These are phyloP conservation scores for Acacia confusa DNA, from an alignment of 306 rosid species.

Conservation along the genomic window DNA sequence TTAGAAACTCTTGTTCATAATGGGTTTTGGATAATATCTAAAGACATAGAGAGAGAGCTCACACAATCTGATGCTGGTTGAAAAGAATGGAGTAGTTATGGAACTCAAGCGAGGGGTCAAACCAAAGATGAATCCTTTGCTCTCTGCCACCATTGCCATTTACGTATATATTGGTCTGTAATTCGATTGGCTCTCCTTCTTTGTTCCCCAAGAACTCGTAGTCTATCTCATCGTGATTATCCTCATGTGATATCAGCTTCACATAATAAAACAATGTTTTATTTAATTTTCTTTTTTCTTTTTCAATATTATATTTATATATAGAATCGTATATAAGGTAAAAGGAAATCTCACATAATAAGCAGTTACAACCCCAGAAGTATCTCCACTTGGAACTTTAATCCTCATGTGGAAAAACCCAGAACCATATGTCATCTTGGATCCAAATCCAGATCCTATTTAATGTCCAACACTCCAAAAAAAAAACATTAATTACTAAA, in stretches of 20 bases:
- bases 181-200: conserved; percentile 40
- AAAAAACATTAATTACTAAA: too few relatives aligned
- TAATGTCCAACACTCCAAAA: neutral
- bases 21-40: too few relatives aligned
- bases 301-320: too few relatives aligned
- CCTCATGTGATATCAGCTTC: conserved; percentile 46
- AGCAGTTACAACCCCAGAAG: conserved; percentile 58
- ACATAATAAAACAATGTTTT: neutral
- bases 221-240: conserved; percentile 54
- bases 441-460: conserved; percentile 57
- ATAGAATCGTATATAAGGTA: too few relatives aligned
- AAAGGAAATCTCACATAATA: conserved; percentile 42
- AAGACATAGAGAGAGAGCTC: conserved; percentile 7
- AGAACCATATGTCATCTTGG: conserved; percentile 50
- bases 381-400: conserved; percentile 49
- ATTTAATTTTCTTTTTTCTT: too few relatives aligned
- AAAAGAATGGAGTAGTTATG: conserved; percentile 53
- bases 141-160: conserved; percentile 51
- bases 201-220: conserved; percentile 64
- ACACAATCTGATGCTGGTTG: conserved; percentile 71
- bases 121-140: conserved; percentile 60
- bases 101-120: conserved; percentile 52
- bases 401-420: conserved; percentile 52
- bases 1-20: too few relatives aligned
- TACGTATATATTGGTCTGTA: conserved; percentile 62